A percentile compares a stretch with the other conserved stretches of the same genome.
Evolutionary conservation across 257 asterid genomes (phyloP).

Genomic region (Penstemon eatonii): DNA sequence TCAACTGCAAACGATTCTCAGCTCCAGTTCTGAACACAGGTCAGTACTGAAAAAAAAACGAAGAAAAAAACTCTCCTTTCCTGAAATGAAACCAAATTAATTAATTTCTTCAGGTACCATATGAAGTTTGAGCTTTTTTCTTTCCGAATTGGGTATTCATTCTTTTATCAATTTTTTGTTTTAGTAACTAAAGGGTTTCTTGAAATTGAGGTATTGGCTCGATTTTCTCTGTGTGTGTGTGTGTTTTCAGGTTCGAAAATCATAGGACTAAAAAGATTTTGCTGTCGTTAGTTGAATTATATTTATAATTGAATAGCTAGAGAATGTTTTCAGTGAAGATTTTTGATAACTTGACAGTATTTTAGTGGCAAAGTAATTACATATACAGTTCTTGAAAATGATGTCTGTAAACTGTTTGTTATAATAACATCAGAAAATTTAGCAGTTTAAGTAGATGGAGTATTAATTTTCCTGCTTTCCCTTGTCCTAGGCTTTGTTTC

Average conservation of each 20-base stretch:
- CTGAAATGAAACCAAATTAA: background rate
- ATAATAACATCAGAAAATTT: too few species aligned
- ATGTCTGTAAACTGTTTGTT: too few species aligned
- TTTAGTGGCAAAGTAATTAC: too few species aligned
- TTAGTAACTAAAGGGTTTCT: conserved; percentile 5
- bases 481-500: too few species aligned
- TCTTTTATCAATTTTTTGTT: conserved; percentile 12
- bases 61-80: background rate
- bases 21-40: conserved; percentile 30
- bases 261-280: too few species aligned
- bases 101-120: background rate
- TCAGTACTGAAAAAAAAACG: background rate
- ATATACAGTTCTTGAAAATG: too few species aligned
- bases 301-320: too few species aligned
- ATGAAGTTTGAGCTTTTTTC: background rate
- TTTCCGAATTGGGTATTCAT: conserved; percentile 2
- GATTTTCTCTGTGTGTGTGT: conserved; percentile 1
- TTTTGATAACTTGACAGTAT: too few species aligned
- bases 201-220: conserved; percentile 16
- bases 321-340: too few species aligned
- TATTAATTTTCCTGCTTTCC: too few species aligned
- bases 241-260: background rate
- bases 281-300: too few species aligned
- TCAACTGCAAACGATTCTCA: conserved; percentile 31
- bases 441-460: too few species aligned